Evolutionary conservation across 106 monocot genomes (phyloP).

Genomic region (Dioscorea dumetorum): DNA sequence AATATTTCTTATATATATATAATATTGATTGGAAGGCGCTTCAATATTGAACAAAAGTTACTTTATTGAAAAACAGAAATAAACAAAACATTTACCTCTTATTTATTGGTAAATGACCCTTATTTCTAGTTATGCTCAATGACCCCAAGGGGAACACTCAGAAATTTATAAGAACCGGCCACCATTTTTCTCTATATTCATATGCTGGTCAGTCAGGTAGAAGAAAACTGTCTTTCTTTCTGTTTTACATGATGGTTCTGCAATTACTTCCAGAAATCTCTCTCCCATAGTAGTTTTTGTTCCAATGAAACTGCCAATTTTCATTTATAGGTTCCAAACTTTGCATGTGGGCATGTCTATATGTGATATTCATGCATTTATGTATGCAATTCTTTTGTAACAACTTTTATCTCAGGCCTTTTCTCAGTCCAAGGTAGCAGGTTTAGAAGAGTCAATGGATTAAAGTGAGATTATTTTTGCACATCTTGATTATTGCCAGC

Average conservation of each 20-base stretch:
- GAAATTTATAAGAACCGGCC: conserved; percentile 4
- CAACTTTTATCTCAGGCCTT: not conserved
- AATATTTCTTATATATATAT: not conserved
- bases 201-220: conserved; percentile 13
- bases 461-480: no score
- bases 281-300: not conserved
- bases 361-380: not conserved
- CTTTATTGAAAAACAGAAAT: not conserved
- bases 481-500: not conserved
- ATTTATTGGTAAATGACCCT: conserved; percentile 1
- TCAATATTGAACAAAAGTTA: not conserved
- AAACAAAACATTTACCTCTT: not conserved
- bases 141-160: not conserved
- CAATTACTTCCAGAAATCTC: not conserved
- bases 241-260: not conserved
- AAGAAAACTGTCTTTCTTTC: not conserved
- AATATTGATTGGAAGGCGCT: not conserved
- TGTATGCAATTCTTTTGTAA: not conserved
- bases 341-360: not conserved
- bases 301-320: not conserved
- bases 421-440: no score
- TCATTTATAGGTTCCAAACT: not conserved
- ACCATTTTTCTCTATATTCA: conserved; percentile 1
- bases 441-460: no score
- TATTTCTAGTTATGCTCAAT: not conserved